Evolutionary conservation across 306 rosid genomes (phyloP).

Genomic region (Castanea sativa): DNA sequence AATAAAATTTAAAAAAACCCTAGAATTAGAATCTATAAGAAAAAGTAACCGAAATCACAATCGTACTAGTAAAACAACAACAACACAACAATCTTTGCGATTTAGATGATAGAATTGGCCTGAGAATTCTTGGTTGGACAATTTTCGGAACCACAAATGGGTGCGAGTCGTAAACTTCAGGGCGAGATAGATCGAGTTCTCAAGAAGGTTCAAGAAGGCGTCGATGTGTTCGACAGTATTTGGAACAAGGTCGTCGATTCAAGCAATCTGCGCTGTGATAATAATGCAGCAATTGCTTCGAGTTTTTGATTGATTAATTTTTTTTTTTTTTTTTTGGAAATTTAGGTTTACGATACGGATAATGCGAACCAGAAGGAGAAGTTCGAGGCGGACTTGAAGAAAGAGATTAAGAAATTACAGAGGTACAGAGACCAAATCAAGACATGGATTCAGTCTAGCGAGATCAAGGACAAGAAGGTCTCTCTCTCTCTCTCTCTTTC

Average conservation of each 20-base stretch:
- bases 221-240: slow-evolving; percentile 90
- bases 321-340: neutral
- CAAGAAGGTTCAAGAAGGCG: slow-evolving; percentile 98
- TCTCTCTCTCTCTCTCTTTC: too few species aligned
- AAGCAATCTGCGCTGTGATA: too few species aligned
- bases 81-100: too few species aligned
- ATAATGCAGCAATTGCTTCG: too few species aligned
- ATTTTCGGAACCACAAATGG: slow-evolving; percentile 41
- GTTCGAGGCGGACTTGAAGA: slow-evolving; percentile 96
- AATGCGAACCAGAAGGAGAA: slow-evolving; percentile 99
- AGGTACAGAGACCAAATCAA: slow-evolving; percentile 92
- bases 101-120: neutral
- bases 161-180: slow-evolving; percentile 98
- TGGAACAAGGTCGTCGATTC: slow-evolving; percentile 79
- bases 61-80: too few species aligned
- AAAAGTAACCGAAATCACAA: neutral
- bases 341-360: slow-evolving; percentile 90
- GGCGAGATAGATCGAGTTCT: slow-evolving; percentile 99
- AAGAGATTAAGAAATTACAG: slow-evolving; percentile 97
- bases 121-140: too few species aligned
- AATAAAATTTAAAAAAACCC: too few species aligned
- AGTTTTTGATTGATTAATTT: neutral
- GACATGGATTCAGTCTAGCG: slow-evolving; percentile 99
- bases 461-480: slow-evolving; percentile 96
- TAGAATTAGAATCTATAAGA: too few species aligned